Percentiles rank a stretch among this genome's conserved stretches.
These are phyloP conservation scores for Avena eriantha DNA, from an alignment of 176 grass and related monocot species.

Conservation along the genomic window DNA sequence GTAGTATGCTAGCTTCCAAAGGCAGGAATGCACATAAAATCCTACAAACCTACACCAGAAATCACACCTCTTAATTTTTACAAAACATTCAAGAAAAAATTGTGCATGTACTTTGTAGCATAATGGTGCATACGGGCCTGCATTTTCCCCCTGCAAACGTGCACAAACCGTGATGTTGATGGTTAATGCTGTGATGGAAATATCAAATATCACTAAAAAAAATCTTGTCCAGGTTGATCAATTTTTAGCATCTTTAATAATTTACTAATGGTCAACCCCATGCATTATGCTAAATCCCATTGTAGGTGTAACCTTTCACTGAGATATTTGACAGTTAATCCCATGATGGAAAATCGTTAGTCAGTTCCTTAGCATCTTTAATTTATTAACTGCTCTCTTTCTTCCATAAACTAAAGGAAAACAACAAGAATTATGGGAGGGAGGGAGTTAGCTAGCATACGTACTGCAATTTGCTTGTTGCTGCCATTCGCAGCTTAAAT, in stretches of 20 bases:
- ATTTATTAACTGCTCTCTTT: background rate
- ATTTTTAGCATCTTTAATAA: background rate
- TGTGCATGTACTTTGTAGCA: background rate
- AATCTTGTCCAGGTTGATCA: background rate
- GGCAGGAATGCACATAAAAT: background rate
- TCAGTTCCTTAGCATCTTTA: background rate
- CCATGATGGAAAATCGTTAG: background rate
- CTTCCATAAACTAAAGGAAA: no score
- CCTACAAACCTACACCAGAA: background rate
- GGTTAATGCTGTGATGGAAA: background rate
- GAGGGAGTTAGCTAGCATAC: background rate
- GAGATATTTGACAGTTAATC: background rate
- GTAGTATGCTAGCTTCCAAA: background rate
- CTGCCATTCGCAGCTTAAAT: constrained; percentile 22
- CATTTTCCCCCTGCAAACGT: background rate
- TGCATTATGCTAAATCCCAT: no score
- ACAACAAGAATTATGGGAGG: no score
- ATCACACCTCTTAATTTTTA: background rate
- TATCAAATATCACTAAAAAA: background rate
- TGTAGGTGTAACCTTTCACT: background rate
- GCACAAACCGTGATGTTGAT: background rate
- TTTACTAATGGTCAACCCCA: no score
- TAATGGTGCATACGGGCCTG: background rate
- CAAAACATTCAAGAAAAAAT: background rate
- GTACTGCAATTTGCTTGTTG: background rate